Percentiles rank a stretch among this genome's conserved stretches.
Conservation (phyloP, 2,329 filamentous ascomycete species). For the Cladosporium sp. region DNA sequence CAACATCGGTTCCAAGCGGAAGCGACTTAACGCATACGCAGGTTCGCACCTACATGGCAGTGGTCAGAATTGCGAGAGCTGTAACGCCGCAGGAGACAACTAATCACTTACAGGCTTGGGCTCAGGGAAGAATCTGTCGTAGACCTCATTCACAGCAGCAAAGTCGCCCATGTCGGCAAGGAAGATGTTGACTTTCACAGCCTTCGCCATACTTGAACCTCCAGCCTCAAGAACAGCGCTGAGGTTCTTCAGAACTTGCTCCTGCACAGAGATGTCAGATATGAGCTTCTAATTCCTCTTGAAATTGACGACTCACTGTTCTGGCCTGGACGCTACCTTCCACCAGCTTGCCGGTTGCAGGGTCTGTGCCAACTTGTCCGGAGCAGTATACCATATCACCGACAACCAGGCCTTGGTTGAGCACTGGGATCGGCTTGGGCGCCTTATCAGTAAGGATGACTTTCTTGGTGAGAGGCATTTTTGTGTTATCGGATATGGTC, state of each 20-base stretch:
- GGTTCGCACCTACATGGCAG: conserved; percentile 1
- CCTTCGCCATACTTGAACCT: conserved; percentile 55
- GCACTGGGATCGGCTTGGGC: conserved; percentile 19
- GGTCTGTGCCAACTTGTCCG: conserved; percentile 56
- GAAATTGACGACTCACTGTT: conserved; percentile 37
- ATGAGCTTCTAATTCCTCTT: not conserved
- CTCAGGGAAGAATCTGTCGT: conserved; percentile 33
- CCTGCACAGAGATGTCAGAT: conserved; percentile 24
- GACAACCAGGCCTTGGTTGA: conserved; percentile 32
- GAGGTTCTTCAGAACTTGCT: conserved; percentile 57
- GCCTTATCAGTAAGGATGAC: conserved; percentile 26
- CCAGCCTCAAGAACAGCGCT: conserved; percentile 56
- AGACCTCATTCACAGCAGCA: conserved; percentile 53
- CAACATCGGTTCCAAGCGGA: conserved; percentile 48
- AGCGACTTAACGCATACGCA: conserved; percentile 51
- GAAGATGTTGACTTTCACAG: conserved; percentile 65
- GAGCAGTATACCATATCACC: conserved; percentile 68
- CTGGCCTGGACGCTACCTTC: conserved; percentile 54
- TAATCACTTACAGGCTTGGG: conserved; percentile 25
- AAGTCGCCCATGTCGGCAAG: conserved; percentile 63
- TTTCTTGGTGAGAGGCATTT: conserved; percentile 22
- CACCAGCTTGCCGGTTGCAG: conserved; percentile 49
- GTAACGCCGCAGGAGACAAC: no score
- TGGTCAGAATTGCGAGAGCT: not conserved
- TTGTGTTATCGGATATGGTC: not conserved